Conservation (phyloP, 441 rosid genomes). For the Gossypium davidsonii region DNA sequence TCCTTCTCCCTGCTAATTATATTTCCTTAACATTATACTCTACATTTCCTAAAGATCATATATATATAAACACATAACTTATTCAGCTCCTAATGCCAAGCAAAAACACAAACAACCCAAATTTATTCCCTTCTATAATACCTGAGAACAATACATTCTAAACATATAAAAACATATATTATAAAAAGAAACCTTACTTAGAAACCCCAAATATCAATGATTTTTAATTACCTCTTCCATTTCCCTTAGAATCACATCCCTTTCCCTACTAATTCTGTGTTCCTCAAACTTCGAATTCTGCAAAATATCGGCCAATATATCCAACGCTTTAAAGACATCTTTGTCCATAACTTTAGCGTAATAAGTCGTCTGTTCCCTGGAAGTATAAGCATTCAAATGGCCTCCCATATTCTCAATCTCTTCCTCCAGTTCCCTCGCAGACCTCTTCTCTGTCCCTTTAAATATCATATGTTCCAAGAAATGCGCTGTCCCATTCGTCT, state of each 20-base stretch:
- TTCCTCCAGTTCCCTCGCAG: slow-evolving; percentile 16
- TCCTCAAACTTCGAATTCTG: slow-evolving; percentile 90
- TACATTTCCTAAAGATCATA: background rate
- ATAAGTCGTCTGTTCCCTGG: slow-evolving; percentile 31
- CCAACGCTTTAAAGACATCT: slow-evolving; percentile 16
- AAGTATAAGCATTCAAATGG: slow-evolving; percentile 47
- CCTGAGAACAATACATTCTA: background rate
- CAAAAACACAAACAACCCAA: background rate
- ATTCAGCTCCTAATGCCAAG: background rate
- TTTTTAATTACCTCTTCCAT: slow-evolving; percentile 82
- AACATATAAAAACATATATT: background rate
- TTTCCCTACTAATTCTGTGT: slow-evolving; percentile 54
- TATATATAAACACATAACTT: background rate
- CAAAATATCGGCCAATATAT: slow-evolving; percentile 44
- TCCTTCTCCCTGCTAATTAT: slow-evolving; percentile 59
- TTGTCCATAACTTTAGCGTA: slow-evolving; percentile 19
- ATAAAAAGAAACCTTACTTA: background rate
- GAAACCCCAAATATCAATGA: background rate
- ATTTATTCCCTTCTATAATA: background rate
- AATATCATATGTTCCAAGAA: slow-evolving; percentile 21
- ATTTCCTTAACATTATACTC: slow-evolving; percentile 37
- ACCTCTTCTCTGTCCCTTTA: slow-evolving; percentile 17
- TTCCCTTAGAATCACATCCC: slow-evolving; percentile 89
- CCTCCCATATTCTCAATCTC: slow-evolving; percentile 53
- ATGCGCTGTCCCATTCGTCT: slow-evolving; percentile 20